Evolutionary conservation across 768 basidiomycete species (phyloP), one percentile per base, ranked within the genome.

Genomic region (Boletus pseudopeckii): DNA sequence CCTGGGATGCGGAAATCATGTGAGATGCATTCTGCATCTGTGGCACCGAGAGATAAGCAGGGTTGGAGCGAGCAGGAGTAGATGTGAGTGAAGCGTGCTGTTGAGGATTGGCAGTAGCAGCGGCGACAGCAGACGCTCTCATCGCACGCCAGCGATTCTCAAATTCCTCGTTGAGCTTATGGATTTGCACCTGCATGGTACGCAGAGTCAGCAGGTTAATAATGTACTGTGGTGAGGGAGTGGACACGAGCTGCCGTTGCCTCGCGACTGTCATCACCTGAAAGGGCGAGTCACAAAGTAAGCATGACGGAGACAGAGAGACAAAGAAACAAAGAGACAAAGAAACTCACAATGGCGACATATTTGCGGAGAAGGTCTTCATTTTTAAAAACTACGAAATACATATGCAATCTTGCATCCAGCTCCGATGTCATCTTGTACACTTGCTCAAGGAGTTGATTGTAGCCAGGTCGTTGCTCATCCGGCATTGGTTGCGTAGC

Each of bases 381-480:
- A 38, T 72, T 72, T 62, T 77, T 79, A 44, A 81, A 60, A 41
- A 83, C 65, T 20, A 75, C 61, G 48, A 71, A 68, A 56, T 78
- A 74, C 70, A 80, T 68, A 3, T 73, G 72, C 15, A 89, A 68
- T 58, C 76, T 82, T 34, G 52, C 42, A 4, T 88, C 82, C 22
- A 85, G 66, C 0, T 86, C 83, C 13, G 45, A 42, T 38, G 74
- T 73, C 46, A 72, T 63, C 46, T 75, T 80, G 62, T 66, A 66
- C 15, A 83, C 62, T 34, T 77, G 73, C 45, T 85, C 83, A 28
- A 88, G 71, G 6, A 78, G 39, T 22, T 64, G 61, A 48, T 74
- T 77, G 58, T 79, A 88, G 50, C 83, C 83, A 40, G 71, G 53
- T 41, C 80, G 75, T 53, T 82, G 83, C 2, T 83, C 81, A 9